Base-by-base conservation (phyloP, 2,329 filamentous ascomycete species). In the Ophiostoma himal-ulmi region DNA sequence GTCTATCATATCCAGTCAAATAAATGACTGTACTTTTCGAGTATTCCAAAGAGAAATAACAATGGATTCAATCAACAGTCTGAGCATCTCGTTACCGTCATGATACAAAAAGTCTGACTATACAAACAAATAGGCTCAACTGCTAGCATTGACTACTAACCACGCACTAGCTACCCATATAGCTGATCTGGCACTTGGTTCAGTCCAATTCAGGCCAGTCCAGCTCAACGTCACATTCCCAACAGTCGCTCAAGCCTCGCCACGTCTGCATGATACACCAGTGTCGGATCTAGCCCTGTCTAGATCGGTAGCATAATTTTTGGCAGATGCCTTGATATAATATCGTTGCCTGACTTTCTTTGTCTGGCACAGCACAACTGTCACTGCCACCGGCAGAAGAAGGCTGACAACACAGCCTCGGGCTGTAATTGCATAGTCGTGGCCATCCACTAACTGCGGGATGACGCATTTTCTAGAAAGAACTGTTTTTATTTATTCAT, bases 201-300 rank as follows among this genome's bases (percentile, higher is more conserved):
- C 52, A 48, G 44, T 48, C 44, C n/a, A 48, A 48, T n/a, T 7
- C 44, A 48, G 44, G 44, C 44, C 44, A 20, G 11, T 22, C n/a
- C 8, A 26, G 52, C 52, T 26, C 22, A 22, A 8, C n/a, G 52
- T 57, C 22, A n/a, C 22, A 57, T 57, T 57, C 52, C 13, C 52
- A 26, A 57, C 52, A 37, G 36, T 20, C 62, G 62, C 62, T 37
- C 30, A 20, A 37, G 62, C 62, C 34, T 66, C 62, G 62, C 62
- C 62, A 37, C 36, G 62, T 41, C 62, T 39, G 62, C 30, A 66
- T 66, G 62, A 66, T 41, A 57, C 52, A 57, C 52, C 52, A 57
- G 52, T 57, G 52, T 57, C 52, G 22, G 52, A n/a, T n/a, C 17
- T 66, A 66, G 62, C 34, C 34, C 62, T 66, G 30, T 64, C 60